Evolutionary conservation across 2,329 filamentous ascomycete genomes (phyloP).

Genomic region (Pseudocercospora cruenta): DNA sequence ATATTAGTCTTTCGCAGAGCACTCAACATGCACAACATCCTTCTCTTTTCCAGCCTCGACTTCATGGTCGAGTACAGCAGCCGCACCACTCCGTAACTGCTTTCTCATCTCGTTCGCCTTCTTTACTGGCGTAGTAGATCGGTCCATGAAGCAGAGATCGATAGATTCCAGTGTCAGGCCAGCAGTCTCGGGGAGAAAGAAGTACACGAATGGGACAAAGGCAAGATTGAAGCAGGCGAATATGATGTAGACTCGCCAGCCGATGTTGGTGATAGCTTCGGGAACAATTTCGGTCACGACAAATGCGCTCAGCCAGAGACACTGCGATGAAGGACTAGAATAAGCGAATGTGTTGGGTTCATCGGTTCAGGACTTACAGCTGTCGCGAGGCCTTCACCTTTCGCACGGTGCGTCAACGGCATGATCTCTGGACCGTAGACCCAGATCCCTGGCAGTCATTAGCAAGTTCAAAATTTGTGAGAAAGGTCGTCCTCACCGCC

Average conservation of each 20-base stretch:
- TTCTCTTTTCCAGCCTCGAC: not conserved
- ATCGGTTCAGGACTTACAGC: not conserved
- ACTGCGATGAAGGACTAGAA: not conserved
- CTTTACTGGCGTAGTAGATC: not conserved
- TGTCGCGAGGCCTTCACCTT: constrained; percentile 8
- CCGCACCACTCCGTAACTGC: not conserved
- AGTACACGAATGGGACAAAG: constrained; percentile 39
- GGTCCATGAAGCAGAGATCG: constrained; percentile 5
- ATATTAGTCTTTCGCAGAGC: not conserved
- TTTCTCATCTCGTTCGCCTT: not conserved
- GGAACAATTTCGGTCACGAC: constrained; percentile 46
- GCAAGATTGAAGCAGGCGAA: constrained; percentile 44
- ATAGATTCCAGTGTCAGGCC: constrained; percentile 23
- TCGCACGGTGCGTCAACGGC: constrained; percentile 2
- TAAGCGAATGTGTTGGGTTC: not conserved
- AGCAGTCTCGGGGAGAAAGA: constrained; percentile 34
- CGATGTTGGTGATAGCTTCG: constrained; percentile 45
- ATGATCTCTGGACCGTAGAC: constrained; percentile 4
- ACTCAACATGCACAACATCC: not conserved
- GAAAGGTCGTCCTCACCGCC: not conserved
- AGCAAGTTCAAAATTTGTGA: not conserved
- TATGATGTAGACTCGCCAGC: constrained; percentile 46
- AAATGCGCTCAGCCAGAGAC: constrained; percentile 1
- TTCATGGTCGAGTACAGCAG: not conserved
- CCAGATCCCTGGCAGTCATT: not conserved